Evolutionary conservation across 1,284 basidiomycete genomes (phyloP).

Genomic region (Tilletia horrida): DNA sequence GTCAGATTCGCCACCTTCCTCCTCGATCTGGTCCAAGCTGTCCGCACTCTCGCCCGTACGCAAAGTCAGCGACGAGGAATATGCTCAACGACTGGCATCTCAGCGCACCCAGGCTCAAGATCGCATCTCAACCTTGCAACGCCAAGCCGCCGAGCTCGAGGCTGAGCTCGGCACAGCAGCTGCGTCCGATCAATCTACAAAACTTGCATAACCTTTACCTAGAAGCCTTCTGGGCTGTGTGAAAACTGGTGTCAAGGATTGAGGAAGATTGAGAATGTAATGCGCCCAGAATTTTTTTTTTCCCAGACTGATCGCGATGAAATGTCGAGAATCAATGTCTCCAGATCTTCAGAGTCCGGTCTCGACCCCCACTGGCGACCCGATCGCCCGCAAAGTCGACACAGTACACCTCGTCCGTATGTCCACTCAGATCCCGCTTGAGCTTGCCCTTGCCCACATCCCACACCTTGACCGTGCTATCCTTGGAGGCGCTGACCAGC

Average conservation of each 20-base stretch:
- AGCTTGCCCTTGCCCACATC: constrained; percentile 65
- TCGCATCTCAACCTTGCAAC: not conserved
- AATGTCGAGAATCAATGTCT: constrained; percentile 30
- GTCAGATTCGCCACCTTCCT: not conserved
- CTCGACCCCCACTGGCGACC: constrained; percentile 83
- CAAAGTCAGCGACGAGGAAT: constrained; percentile 11
- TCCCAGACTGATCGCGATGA: too few relatives aligned
- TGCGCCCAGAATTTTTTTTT: too few relatives aligned
- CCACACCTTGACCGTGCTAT: constrained; percentile 69
- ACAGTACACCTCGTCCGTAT: constrained; percentile 97
- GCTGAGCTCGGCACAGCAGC: not conserved
- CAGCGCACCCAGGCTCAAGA: not conserved
- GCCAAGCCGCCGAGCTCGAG: not conserved
- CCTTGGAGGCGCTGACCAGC: constrained; percentile 89
- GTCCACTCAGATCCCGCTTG: constrained; percentile 86
- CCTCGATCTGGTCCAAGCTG: not conserved
- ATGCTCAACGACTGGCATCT: not conserved
- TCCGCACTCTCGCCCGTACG: constrained; percentile 4
- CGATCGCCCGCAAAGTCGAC: constrained; percentile 78
- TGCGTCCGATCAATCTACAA: too few relatives aligned
- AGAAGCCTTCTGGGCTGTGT: too few relatives aligned
- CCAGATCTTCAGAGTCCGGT: constrained; percentile 63
- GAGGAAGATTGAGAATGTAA: too few relatives aligned
- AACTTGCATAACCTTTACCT: too few relatives aligned
- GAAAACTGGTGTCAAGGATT: too few relatives aligned